These are phyloP conservation scores for Rhododendron kiyosumense DNA, from an alignment of 148 eudicot genomes.

Conservation along the genomic window DNA sequence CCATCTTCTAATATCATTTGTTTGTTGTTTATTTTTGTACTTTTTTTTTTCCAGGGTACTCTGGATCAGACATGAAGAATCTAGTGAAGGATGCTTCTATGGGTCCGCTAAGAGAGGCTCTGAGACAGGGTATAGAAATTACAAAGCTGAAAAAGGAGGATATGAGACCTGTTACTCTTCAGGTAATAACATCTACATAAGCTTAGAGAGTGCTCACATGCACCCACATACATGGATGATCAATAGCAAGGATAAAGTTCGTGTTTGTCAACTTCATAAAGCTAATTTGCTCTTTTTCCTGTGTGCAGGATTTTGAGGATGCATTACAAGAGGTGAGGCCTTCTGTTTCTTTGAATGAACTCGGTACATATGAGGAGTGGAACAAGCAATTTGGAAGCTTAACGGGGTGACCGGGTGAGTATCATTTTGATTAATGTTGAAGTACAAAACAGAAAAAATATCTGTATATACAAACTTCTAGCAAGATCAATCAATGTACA, in stretches of 20 bases:
- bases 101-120: conserved; percentile 97
- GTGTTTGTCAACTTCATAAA: not conserved
- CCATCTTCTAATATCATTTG: not conserved
- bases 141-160: conserved; percentile 82
- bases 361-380: conserved; percentile 82
- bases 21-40: not conserved
- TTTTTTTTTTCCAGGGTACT: conserved; percentile 55
- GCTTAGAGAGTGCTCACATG: not conserved
- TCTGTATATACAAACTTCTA: not conserved
- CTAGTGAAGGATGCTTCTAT: conserved; percentile 97
- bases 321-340: conserved; percentile 94
- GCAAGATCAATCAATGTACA: not conserved
- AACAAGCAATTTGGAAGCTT: conserved; percentile 94
- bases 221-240: not conserved
- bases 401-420: conserved; percentile 58
- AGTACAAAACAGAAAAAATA: not conserved
- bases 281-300: not conserved
- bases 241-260: not conserved
- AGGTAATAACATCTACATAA: conserved; percentile 35
- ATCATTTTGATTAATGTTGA: not conserved
- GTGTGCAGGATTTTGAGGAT: conserved; percentile 70
- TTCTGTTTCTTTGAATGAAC: conserved; percentile 84
- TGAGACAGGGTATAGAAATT: conserved; percentile 74
- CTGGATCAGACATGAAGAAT: conserved; percentile 99
- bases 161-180: conserved; percentile 81